Evolutionary conservation across 106 monocot genomes (phyloP).

Genomic region (Triglochin maritima): DNA sequence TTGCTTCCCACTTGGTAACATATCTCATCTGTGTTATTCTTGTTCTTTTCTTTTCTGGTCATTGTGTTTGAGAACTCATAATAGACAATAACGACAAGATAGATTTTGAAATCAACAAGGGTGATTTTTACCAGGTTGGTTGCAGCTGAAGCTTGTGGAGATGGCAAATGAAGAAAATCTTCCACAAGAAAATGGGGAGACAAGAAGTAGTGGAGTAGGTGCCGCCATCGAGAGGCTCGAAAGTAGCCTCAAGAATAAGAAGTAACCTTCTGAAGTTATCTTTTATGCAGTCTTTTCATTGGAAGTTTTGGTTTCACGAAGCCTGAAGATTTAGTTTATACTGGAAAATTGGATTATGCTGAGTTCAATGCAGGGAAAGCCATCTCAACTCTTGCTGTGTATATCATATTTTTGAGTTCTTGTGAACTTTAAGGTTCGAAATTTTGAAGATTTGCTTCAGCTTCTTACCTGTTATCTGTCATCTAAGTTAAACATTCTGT

Average conservation of each 20-base stretch:
- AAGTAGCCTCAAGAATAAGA: constrained; percentile 35
- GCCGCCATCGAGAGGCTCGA: constrained; percentile 85
- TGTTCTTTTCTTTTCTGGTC: too few species aligned
- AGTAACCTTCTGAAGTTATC: neutral
- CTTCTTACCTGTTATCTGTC: too few species aligned
- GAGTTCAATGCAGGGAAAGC: too few species aligned
- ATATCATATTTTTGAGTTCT: too few species aligned
- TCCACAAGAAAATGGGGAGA: constrained; percentile 10
- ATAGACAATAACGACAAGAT: neutral
- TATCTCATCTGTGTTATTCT: neutral
- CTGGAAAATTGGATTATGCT: too few species aligned
- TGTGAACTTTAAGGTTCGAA: too few species aligned
- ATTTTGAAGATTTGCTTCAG: too few species aligned
- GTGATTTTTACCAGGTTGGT: constrained; percentile 42
- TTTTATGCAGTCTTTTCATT: too few species aligned
- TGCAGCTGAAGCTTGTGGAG: constrained; percentile 60
- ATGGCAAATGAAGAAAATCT: constrained; percentile 40
- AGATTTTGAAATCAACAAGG: neutral
- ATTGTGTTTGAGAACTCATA: neutral
- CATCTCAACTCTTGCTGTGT: too few species aligned
- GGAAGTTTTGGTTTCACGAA: too few species aligned
- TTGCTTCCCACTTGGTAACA: constrained; percentile 24
- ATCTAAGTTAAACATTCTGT: too few species aligned
- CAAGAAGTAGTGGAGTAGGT: constrained; percentile 41
- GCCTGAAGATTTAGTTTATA: too few species aligned